These are phyloP conservation scores for Barnettozyma hawaiiensis DNA, from an alignment of 1,139 yeast genomes.

Conservation along the genomic window DNA sequence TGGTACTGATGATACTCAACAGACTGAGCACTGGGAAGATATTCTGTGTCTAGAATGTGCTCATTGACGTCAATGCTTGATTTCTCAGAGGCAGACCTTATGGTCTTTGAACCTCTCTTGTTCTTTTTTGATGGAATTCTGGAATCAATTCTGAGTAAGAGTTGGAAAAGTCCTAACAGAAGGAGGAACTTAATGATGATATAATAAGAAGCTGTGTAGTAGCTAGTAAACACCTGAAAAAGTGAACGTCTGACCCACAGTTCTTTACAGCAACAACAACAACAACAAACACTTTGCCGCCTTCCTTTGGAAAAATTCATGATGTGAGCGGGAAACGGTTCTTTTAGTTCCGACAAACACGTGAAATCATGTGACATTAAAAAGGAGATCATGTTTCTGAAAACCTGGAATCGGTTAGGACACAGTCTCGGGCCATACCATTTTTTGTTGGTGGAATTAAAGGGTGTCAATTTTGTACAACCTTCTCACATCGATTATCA, in stretches of 20 bases:
- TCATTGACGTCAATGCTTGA: conserved; percentile 8
- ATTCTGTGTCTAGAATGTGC: conserved; percentile 9
- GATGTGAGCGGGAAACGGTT: too few species aligned
- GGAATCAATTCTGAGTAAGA: not conserved
- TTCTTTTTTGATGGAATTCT: conserved; percentile 16
- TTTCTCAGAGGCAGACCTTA: conserved; percentile 9
- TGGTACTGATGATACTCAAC: conserved; percentile 5
- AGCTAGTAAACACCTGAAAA: not conserved
- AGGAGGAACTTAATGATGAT: not conserved
- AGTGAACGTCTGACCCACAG: too few species aligned
- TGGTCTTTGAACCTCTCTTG: conserved; percentile 20
- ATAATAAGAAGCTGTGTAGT: not conserved
- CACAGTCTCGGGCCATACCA: not conserved
- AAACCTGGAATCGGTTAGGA: not conserved
- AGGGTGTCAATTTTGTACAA: not conserved
- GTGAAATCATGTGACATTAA: not conserved
- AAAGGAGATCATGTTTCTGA: too few species aligned
- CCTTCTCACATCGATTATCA: too few species aligned
- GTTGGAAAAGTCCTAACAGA: not conserved
- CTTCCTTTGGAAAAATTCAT: not conserved
- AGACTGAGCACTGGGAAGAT: not conserved
- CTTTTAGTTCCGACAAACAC: not conserved
- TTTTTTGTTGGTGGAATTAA: not conserved
- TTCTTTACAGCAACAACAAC: not conserved
- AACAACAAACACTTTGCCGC: not conserved